Conservation (phyloP, 805 yeast genomes). For the Suhomyces prunicola region DNA sequence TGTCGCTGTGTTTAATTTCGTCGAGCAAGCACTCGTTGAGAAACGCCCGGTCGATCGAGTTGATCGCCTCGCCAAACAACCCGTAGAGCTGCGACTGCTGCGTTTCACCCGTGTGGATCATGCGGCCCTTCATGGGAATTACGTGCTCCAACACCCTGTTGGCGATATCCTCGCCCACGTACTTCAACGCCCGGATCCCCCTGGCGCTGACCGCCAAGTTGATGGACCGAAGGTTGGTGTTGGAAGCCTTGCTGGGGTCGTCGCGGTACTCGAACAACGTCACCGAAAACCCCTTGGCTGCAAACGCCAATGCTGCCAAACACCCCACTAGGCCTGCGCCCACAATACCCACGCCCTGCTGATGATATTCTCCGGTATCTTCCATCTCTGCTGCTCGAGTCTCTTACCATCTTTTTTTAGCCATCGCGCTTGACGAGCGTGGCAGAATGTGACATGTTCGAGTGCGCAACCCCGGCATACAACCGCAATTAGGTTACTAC, state of each 20-base stretch:
- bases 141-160: constrained; percentile 53
- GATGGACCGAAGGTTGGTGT: constrained; percentile 59
- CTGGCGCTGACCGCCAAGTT: constrained; percentile 86
- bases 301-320: constrained; percentile 75
- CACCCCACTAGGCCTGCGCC: constrained; percentile 95
- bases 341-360: constrained; percentile 49
- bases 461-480: too few species aligned
- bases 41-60: constrained; percentile 75
- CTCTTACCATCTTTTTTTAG: background rate
- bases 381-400: background rate
- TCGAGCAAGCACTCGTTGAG: constrained; percentile 64
- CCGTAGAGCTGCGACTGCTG: constrained; percentile 76
- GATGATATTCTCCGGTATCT: constrained; percentile 1
- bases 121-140: constrained; percentile 85
- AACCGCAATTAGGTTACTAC: too few species aligned
- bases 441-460: too few species aligned
- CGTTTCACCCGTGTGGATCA: constrained; percentile 71
- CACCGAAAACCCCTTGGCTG: constrained; percentile 68
- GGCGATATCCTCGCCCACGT: constrained; percentile 60
- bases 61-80: constrained; percentile 74
- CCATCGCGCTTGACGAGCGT: background rate
- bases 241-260: constrained; percentile 53
- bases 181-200: constrained; percentile 68
- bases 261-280: constrained; percentile 66
- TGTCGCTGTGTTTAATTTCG: constrained; percentile 48